Evolutionary conservation across 2,329 filamentous ascomycete species (phyloP).

Genomic region (Escovopsis sp.): DNA sequence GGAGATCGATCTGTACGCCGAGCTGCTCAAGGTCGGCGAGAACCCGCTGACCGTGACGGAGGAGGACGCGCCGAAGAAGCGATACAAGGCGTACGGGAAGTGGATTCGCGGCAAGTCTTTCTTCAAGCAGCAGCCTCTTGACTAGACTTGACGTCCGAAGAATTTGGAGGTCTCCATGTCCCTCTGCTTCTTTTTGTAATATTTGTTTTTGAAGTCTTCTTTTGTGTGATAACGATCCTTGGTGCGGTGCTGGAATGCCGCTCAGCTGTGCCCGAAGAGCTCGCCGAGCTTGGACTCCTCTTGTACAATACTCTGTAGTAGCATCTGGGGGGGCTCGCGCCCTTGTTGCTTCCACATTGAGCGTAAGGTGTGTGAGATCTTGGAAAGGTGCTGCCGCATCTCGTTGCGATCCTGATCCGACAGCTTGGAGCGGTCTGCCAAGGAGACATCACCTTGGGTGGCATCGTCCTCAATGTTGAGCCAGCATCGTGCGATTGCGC

Average conservation of each 20-base stretch:
- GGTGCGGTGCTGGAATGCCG: background rate
- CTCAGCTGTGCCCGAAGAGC: constrained; percentile 8
- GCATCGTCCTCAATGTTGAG: constrained; percentile 31
- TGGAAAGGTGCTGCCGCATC: constrained; percentile 5
- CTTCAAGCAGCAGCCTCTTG: constrained; percentile 73
- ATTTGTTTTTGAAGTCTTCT: background rate
- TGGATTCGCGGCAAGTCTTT: constrained; percentile 91
- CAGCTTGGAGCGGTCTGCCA: background rate
- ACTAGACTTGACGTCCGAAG: constrained; percentile 23
- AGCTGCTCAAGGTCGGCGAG: constrained; percentile 61
- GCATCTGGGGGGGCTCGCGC: constrained; percentile 4
- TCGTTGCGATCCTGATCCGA: background rate
- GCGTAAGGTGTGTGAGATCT: constrained; percentile 10
- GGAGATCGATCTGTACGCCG: constrained; percentile 45
- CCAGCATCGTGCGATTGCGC: constrained; percentile 48
- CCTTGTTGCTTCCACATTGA: constrained; percentile 10
- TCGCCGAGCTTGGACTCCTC: constrained; percentile 16
- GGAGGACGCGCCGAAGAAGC: constrained; percentile 78
- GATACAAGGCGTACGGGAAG: constrained; percentile 91
- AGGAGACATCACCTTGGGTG: too few species aligned
- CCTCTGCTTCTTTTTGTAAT: too few species aligned
- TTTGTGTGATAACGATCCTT: background rate
- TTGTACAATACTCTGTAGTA: constrained; percentile 10
- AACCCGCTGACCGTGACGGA: constrained; percentile 78
- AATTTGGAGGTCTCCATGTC: too few species aligned